Evolutionary conservation across 2,329 filamentous ascomycete genomes (phyloP).

Genomic region (Aspergillus sp.): DNA sequence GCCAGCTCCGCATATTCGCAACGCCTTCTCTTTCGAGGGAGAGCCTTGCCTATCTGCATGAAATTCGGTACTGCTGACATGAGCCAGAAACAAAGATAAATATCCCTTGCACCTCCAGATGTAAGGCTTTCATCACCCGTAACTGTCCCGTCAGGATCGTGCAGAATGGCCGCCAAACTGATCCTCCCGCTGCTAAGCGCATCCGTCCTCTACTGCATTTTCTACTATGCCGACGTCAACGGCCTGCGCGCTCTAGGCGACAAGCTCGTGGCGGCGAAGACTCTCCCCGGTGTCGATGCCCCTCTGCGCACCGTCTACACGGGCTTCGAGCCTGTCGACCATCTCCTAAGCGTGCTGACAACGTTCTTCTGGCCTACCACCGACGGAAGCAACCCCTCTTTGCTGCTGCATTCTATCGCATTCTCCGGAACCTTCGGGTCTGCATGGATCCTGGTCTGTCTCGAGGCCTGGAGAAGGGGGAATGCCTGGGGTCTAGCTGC

Average conservation of each 20-base stretch:
- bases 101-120: not conserved
- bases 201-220: constrained; percentile 31
- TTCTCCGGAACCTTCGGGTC: constrained; percentile 42
- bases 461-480: constrained; percentile 46
- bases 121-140: not conserved
- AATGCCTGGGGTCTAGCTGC: constrained; percentile 42
- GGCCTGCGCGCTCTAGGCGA: constrained; percentile 23
- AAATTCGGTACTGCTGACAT: not conserved
- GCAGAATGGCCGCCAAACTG: constrained; percentile 20
- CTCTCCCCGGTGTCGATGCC: constrained; percentile 24
- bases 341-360: constrained; percentile 28
- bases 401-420: constrained; percentile 35
- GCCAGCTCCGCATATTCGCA: constrained; percentile 5
- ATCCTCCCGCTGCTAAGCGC: constrained; percentile 30
- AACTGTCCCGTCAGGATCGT: not conserved
- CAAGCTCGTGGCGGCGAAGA: constrained; percentile 20
- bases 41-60: not conserved
- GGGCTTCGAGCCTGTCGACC: constrained; percentile 31
- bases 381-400: constrained; percentile 35
- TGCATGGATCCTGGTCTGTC: constrained; percentile 41
- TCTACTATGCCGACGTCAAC: constrained; percentile 32
- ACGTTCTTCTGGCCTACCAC: constrained; percentile 41
- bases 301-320: constrained; percentile 33
- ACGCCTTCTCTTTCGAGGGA: not conserved
- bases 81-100: not conserved